phyloP scores from a whole-genome alignment of 1,139 yeast species.

The Blastobotrys indianensis region DNA sequence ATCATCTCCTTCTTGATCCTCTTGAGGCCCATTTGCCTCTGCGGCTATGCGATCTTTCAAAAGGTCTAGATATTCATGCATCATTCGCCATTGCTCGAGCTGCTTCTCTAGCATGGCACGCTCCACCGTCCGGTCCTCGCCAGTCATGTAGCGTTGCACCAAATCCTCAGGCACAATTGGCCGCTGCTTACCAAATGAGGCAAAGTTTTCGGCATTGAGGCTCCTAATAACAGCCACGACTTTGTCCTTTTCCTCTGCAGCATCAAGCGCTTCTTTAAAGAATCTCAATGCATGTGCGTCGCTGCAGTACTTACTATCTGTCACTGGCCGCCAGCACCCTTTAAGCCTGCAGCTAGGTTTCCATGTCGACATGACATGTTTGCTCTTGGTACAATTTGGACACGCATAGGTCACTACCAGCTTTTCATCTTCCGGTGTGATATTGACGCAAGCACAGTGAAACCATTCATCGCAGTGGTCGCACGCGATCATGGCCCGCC shows the following conservation, averaged over 20 bases:
- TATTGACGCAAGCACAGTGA: constrained; percentile 71
- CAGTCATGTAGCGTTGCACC: constrained; percentile 25
- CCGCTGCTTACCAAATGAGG: not conserved
- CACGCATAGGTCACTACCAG: constrained; percentile 67
- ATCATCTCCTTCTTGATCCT: not conserved
- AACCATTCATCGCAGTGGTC: constrained; percentile 97
- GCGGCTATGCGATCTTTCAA: constrained; percentile 14
- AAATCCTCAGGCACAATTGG: constrained; percentile 25
- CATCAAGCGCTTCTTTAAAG: constrained; percentile 34
- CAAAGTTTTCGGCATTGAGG: constrained; percentile 31
- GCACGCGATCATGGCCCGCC: constrained; percentile 81
- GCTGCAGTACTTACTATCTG: constrained; percentile 63
- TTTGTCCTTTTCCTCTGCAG: not conserved
- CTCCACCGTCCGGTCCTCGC: constrained; percentile 22
- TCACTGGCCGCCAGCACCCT: constrained; percentile 53
- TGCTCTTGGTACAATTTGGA: constrained; percentile 59
- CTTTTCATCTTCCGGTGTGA: constrained; percentile 48
- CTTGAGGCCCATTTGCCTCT: constrained; percentile 4
- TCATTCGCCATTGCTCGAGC: constrained; percentile 14
- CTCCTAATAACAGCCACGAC: constrained; percentile 35
- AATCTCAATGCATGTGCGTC: constrained; percentile 63
- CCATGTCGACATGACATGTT: constrained; percentile 44
- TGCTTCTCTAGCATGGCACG: constrained; percentile 15
- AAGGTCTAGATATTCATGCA: constrained; percentile 14
- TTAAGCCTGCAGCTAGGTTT: constrained; percentile 66